phyloP scores from a whole-genome alignment of 805 yeast species.

The Wickerhamomyces pijperi region DNA sequence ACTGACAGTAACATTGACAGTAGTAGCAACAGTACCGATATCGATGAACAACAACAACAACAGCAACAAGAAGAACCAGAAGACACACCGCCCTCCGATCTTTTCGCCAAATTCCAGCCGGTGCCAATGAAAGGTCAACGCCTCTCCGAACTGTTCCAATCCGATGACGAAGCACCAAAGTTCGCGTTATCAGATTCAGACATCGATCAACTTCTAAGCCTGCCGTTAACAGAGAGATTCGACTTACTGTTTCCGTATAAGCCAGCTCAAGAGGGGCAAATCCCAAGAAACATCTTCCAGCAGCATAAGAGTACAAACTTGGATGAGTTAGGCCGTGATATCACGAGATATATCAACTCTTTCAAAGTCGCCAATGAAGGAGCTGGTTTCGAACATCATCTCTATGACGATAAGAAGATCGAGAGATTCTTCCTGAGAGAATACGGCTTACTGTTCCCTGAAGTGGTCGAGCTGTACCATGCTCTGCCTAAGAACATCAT shows the following conservation, averaged over 20 bases:
- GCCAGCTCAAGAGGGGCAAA: not conserved
- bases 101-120: too few species aligned
- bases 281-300: not conserved
- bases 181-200: not conserved
- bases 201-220: not conserved
- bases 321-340: not conserved
- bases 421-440: conserved; percentile 24
- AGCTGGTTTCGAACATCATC: conserved; percentile 8
- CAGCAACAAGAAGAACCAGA: too few species aligned
- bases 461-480: conserved; percentile 38
- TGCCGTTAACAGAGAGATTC: not conserved
- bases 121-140: too few species aligned
- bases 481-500: conserved; percentile 41
- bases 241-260: not conserved
- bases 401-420: conserved; percentile 27
- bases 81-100: too few species aligned
- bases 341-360: not conserved
- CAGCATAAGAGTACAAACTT: not conserved
- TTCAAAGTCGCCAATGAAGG: not conserved
- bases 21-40: too few species aligned
- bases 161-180: too few species aligned
- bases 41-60: too few species aligned
- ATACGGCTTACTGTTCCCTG: conserved; percentile 33
- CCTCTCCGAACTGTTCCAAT: too few species aligned
- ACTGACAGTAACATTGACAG: too few species aligned